Evolutionary conservation across 2,329 filamentous ascomycete species (phyloP).

Genomic region (Metarhizium rileyi): DNA sequence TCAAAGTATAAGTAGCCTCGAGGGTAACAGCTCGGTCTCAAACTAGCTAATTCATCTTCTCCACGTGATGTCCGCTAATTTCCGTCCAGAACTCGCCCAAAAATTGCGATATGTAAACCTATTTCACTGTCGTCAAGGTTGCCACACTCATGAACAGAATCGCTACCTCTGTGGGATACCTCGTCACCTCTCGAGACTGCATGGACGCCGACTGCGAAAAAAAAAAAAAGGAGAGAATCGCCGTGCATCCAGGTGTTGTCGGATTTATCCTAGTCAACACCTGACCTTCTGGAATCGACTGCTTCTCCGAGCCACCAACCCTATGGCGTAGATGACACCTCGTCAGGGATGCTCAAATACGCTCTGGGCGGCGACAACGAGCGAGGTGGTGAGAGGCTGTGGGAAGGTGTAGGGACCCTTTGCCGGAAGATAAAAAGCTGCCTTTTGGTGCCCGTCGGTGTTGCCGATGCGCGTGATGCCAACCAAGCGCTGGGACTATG

Average conservation of each 20-base stretch:
- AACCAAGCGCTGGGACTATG: slow-evolving; percentile 12
- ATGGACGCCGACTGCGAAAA: too few relatives aligned
- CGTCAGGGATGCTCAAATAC: slow-evolving; percentile 7
- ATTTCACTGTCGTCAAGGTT: too few relatives aligned
- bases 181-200: too few relatives aligned
- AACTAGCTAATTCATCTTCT: too few relatives aligned
- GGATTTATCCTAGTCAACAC: slow-evolving; percentile 17
- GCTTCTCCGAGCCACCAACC: slow-evolving; percentile 14
- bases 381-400: neutral
- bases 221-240: too few relatives aligned
- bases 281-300: slow-evolving; percentile 15
- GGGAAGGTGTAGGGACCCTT: neutral
- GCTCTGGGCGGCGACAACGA: slow-evolving; percentile 21
- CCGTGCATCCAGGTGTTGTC: slow-evolving; percentile 38
- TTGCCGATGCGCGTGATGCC: slow-evolving; percentile 12
- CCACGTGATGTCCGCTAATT: too few relatives aligned
- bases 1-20: too few relatives aligned
- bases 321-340: neutral
- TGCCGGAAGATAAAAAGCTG: slow-evolving; percentile 10
- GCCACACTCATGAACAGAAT: too few relatives aligned
- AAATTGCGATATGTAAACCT: too few relatives aligned
- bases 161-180: too few relatives aligned
- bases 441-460: slow-evolving; percentile 21
- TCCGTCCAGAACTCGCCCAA: too few relatives aligned
- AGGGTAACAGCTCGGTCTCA: too few relatives aligned